Evolutionary conservation across 345 rosid species (phyloP).

Genomic region (Aquilaria yunnanensis): DNA sequence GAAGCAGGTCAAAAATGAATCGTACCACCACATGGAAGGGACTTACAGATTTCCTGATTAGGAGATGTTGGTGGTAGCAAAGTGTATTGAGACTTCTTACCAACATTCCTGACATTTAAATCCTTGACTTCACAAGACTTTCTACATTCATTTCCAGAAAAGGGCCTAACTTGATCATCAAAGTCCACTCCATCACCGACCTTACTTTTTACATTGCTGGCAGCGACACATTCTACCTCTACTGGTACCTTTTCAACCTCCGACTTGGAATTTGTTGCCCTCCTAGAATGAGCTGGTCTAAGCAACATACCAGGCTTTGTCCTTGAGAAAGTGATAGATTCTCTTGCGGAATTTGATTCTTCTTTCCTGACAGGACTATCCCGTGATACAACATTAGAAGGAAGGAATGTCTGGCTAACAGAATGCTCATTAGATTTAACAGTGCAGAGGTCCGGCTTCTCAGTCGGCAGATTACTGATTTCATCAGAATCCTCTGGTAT

Average conservation of each 20-base stretch:
- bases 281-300: conserved; percentile 73
- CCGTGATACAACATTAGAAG: conserved; percentile 29
- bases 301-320: conserved; percentile 93
- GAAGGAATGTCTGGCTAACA: conserved; percentile 32
- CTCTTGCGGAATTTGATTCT: conserved; percentile 38
- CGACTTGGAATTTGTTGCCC: conserved; percentile 40
- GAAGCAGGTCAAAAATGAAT: background rate
- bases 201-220: conserved; percentile 18
- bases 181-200: conserved; percentile 27
- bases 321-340: conserved; percentile 72
- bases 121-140: conserved; percentile 35
- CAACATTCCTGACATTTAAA: conserved; percentile 32
- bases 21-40: conserved; percentile 9
- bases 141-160: conserved; percentile 27
- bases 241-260: conserved; percentile 43
- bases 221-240: conserved; percentile 36
- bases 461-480: conserved; percentile 19
- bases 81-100: conserved; percentile 40
- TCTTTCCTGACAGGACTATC: conserved; percentile 49
- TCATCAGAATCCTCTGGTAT: conserved; percentile 29
- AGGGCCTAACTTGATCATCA: conserved; percentile 19
- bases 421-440: conserved; percentile 40
- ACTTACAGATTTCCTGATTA: conserved; percentile 51
- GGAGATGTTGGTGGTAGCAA: conserved; percentile 41
- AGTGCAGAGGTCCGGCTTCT: conserved; percentile 31